phyloP scores from a whole-genome alignment of 331 rosid genomes.

The Phaseolus coccineus region DNA sequence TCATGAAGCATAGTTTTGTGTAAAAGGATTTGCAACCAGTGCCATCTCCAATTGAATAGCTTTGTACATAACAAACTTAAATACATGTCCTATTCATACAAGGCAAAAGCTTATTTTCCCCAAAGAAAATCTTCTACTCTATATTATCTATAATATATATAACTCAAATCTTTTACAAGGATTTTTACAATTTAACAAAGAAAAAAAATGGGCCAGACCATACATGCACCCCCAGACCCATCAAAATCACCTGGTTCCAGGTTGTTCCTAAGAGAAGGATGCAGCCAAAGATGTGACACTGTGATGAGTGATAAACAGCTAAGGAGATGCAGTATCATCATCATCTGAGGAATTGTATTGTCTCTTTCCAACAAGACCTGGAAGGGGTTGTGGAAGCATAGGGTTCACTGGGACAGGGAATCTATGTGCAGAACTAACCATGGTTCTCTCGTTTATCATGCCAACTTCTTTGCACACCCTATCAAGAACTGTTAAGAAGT shows the following conservation, averaged over 20 bases:
- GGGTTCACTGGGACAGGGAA: conserved; percentile 96
- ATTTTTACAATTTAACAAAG: conserved; percentile 59
- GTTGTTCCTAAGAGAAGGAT: conserved; percentile 54
- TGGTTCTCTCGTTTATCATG: conserved; percentile 79
- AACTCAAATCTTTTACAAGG: conserved; percentile 74
- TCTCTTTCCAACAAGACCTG: conserved; percentile 58
- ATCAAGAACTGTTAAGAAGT: conserved; percentile 79
- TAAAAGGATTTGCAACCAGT: conserved; percentile 28
- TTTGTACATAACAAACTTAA: conserved; percentile 44
- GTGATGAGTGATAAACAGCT: conserved; percentile 38
- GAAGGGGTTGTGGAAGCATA: conserved; percentile 75
- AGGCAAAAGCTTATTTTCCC: conserved; percentile 43
- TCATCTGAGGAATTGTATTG: conserved; percentile 65
- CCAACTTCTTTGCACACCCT: conserved; percentile 96
- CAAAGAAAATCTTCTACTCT: conserved; percentile 58
- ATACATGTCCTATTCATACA: conserved; percentile 40
- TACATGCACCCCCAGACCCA: conserved; percentile 43
- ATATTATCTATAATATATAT: conserved; percentile 61
- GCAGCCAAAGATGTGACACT: conserved; percentile 45
- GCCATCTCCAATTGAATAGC: conserved; percentile 41
- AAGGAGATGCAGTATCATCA: conserved; percentile 60
- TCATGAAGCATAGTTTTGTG: no score
- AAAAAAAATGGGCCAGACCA: conserved; percentile 46
- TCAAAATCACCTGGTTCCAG: conserved; percentile 60
- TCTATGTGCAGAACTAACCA: conserved; percentile 77